Conservation (phyloP, 352 stramenopile genomes). For the Pythium coloratum region DNA sequence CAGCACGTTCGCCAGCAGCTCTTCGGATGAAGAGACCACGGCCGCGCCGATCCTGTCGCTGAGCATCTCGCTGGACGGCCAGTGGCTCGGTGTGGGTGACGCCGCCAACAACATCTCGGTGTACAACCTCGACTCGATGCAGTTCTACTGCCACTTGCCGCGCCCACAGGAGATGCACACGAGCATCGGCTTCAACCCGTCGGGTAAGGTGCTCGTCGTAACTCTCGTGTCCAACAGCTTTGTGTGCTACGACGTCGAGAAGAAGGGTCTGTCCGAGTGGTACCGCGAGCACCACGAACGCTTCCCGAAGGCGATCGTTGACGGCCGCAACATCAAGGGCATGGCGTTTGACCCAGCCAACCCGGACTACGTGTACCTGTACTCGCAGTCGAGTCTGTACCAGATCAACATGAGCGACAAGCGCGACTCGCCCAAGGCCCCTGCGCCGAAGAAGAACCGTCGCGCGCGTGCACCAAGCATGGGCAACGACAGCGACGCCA, state of each 20-base stretch:
- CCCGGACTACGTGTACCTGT: constrained; percentile 75
- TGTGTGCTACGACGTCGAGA: constrained; percentile 84
- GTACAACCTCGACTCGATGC: constrained; percentile 88
- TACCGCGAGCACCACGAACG: constrained; percentile 67
- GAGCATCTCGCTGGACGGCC: constrained; percentile 73
- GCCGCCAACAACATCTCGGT: constrained; percentile 67
- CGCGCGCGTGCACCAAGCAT: constrained; percentile 54
- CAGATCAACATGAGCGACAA: constrained; percentile 74
- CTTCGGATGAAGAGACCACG: constrained; percentile 17
- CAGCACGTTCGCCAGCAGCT: constrained; percentile 11
- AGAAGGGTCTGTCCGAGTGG: constrained; percentile 72
- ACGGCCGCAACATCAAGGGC: constrained; percentile 76
- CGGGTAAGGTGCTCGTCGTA: constrained; percentile 72
- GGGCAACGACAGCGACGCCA: constrained; percentile 60
- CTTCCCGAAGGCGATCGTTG: constrained; percentile 74
- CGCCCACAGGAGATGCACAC: constrained; percentile 73
- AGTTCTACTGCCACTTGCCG: constrained; percentile 73
- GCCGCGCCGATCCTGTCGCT: constrained; percentile 62
- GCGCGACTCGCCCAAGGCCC: constrained; percentile 18
- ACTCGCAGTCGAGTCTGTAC: constrained; percentile 78
- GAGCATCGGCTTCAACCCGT: constrained; percentile 76
- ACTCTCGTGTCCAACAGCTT: constrained; percentile 85
- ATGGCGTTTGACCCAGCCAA: constrained; percentile 79
- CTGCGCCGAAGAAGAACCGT: constrained; percentile 39
- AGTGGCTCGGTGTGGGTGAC: constrained; percentile 78